Base-by-base conservation (phyloP, 768 basidiomycete species). In the Boletus pseudo-olivaceus region DNA sequence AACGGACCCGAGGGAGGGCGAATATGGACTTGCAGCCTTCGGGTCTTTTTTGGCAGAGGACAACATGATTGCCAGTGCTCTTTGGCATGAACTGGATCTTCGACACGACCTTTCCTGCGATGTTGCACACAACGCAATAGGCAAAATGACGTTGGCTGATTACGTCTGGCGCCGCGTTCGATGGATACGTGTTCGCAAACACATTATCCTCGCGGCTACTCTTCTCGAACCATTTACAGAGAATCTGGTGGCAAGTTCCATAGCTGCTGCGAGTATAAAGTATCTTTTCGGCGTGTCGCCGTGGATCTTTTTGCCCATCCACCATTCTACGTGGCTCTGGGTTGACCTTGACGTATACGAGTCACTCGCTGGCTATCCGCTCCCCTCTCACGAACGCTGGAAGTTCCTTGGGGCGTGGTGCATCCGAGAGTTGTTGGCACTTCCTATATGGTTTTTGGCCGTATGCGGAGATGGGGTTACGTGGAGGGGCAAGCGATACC, bases 151-250 rank as follows among this genome's bases (percentile, higher is more conserved):
- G 2, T 75, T 98, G 49, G 72, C 71, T 32, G 93, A 89, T 64
- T 99, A 97, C 72, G 77, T 98, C 54, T 83, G 83, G 78, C 81
- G 97, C 34, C 85, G 97, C 29, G 85, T 93, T 19, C 86, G 97
- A 3, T 99, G 97, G 97, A 93, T 99, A 64, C 84, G 97, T 41
- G 96, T 98, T 32, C 83, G 97, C 49, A 98, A 95, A 70, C 85
- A 85, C 63, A 98, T 98, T 93, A 88, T 91, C 8, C 68, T 91
- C 39, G 76, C 81, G 9, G 95, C 94, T 17, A 98, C 94, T 1
- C 51, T 98, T 49, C 61, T 90, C 19, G 97, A 99, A 69, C 97
- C 97, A 2, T 84, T 98, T 67, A 97, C 94, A 17, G 97, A 99
- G 72, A 85, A 83, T 41, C 69, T 97, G 38, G 70, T 93, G 27